Evolutionary conservation across 306 rosid genomes (phyloP).

Genomic region (Pueraria montana): DNA sequence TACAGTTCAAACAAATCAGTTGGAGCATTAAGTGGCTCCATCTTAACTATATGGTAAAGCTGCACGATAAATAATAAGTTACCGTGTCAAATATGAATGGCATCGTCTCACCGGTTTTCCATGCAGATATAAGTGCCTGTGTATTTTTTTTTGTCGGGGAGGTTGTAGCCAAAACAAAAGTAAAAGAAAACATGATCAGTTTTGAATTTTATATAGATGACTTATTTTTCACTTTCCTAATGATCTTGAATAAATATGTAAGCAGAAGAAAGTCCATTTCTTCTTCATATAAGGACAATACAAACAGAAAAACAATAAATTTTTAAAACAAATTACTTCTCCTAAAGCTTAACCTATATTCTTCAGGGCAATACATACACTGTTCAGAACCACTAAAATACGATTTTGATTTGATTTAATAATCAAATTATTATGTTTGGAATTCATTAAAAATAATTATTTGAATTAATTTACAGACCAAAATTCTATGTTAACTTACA

Average conservation of each 20-base stretch:
- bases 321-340: too few species aligned
- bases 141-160: neutral
- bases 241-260: slow-evolving; percentile 13
- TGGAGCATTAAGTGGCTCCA: slow-evolving; percentile 38
- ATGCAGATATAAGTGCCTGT: slow-evolving; percentile 78
- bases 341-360: too few species aligned
- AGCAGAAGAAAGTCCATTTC: slow-evolving; percentile 17
- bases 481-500: neutral
- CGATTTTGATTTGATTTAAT: neutral
- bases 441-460: neutral
- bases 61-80: slow-evolving; percentile 42
- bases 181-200: slow-evolving; percentile 21
- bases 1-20: slow-evolving; percentile 39
- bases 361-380: too few species aligned
- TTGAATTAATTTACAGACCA: neutral
- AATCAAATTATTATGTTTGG: neutral
- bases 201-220: too few species aligned
- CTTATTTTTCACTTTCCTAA: slow-evolving; percentile 30
- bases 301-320: neutral
- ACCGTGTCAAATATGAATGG: slow-evolving; percentile 92
- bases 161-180: neutral
- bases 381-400: neutral
- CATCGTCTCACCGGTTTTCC: slow-evolving; percentile 88
- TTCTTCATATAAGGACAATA: slow-evolving; percentile 7
- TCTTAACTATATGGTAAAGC: slow-evolving; percentile 32